phyloP scores from a whole-genome alignment of 495 filamentous ascomycete genomes.

The Talaromyces ruber region DNA sequence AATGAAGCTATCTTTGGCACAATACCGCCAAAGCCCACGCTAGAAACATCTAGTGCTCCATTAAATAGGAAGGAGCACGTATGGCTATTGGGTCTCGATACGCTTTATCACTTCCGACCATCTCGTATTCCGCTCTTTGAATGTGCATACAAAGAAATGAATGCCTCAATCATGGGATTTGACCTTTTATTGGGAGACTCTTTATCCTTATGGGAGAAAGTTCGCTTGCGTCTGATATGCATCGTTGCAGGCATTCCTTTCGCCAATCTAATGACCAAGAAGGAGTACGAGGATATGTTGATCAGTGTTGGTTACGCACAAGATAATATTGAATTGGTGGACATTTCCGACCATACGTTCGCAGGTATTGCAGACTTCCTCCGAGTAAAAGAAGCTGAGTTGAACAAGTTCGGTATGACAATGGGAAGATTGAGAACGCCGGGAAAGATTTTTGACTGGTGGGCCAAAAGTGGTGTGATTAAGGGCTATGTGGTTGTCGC shows the following conservation, averaged over 20 bases:
- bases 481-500: constrained; percentile 39
- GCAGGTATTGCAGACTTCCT: constrained; percentile 26
- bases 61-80: constrained; percentile 2
- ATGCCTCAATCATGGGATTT: constrained; percentile 37
- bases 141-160: constrained; percentile 20
- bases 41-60: not conserved
- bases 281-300: constrained; percentile 48
- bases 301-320: constrained; percentile 30
- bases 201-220: constrained; percentile 11
- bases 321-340: constrained; percentile 25
- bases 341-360: constrained; percentile 38
- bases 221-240: constrained; percentile 26
- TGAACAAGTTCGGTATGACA: constrained; percentile 24
- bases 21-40: not conserved
- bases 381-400: constrained; percentile 16
- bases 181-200: constrained; percentile 22
- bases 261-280: constrained; percentile 38
- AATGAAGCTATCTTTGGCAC: constrained; percentile 8
- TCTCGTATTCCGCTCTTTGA: constrained; percentile 30
- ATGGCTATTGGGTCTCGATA: constrained; percentile 43
- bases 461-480: constrained; percentile 30
- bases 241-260: constrained; percentile 23
- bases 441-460: constrained; percentile 34
- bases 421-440: constrained; percentile 30
- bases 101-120: constrained; percentile 41